Conservation (phyloP, 345 rosid genomes). For the Euphorbia peplus region DNA sequence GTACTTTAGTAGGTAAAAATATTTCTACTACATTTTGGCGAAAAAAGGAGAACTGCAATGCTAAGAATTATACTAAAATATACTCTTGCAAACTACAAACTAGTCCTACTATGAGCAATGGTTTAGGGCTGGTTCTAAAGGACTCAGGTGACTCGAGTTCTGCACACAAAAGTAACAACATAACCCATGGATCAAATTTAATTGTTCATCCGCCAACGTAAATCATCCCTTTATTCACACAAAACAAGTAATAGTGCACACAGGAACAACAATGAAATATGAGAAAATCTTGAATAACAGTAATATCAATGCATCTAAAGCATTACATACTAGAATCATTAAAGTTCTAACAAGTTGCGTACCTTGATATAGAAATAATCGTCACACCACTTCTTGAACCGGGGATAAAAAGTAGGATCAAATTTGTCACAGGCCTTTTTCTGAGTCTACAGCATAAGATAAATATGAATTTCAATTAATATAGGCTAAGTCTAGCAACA, state of each 20-base stretch:
- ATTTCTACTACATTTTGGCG: not conserved
- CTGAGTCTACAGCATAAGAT: constrained; percentile 51
- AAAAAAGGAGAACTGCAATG: not conserved
- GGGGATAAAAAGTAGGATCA: constrained; percentile 80
- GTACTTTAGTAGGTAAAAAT: not conserved
- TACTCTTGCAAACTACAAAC: not conserved
- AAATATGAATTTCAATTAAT: not conserved
- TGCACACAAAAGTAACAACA: not conserved
- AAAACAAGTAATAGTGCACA: not conserved
- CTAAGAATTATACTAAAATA: not conserved
- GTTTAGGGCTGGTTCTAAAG: not conserved
- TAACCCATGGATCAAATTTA: not conserved
- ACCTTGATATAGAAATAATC: constrained; percentile 94
- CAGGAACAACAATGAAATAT: not conserved
- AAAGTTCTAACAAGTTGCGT: constrained; percentile 8
- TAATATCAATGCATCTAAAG: not conserved
- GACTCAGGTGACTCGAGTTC: not conserved
- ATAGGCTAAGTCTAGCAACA: not conserved
- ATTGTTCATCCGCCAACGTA: not conserved
- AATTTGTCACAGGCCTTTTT: constrained; percentile 83
- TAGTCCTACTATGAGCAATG: not conserved
- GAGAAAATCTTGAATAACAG: not conserved
- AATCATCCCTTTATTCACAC: not conserved
- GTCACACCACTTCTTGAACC: constrained; percentile 97
- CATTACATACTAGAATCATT: not conserved